phyloP scores from a whole-genome alignment of 164 flowering plant genomes.

The Brasenia schreberi region DNA sequence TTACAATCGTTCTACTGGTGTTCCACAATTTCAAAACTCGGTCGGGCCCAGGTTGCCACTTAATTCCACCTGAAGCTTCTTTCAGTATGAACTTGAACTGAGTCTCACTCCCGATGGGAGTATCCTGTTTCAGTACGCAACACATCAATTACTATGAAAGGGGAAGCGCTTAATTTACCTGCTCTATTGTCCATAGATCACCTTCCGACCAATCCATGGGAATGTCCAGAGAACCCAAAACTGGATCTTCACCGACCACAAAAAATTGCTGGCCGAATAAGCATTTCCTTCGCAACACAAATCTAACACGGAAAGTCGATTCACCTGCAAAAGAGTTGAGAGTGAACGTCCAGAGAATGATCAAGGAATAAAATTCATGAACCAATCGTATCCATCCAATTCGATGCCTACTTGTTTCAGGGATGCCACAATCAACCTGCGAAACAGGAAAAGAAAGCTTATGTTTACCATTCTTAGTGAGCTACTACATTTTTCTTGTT shows the following conservation, averaged over 20 bases:
- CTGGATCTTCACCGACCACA: slow-evolving; percentile 62
- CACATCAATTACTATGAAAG: not conserved
- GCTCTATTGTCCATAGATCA: slow-evolving; percentile 54
- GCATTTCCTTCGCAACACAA: slow-evolving; percentile 54
- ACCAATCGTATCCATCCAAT: not conserved
- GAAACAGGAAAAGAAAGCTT: not conserved
- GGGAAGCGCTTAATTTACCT: slow-evolving; percentile 26
- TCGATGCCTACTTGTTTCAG: not conserved
- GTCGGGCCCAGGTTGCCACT: slow-evolving; percentile 79
- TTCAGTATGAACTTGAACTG: slow-evolving; percentile 60
- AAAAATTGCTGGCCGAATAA: slow-evolving; percentile 56
- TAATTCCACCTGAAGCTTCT: slow-evolving; percentile 17
- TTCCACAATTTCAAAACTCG: slow-evolving; percentile 49
- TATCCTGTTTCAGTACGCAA: slow-evolving; percentile 28
- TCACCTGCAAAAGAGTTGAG: not conserved
- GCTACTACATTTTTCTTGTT: too few relatives aligned
- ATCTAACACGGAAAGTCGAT: slow-evolving; percentile 43
- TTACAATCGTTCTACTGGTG: slow-evolving; percentile 30
- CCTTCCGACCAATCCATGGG: slow-evolving; percentile 80
- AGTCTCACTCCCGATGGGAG: slow-evolving; percentile 43
- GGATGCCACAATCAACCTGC: not conserved
- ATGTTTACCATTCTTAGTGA: too few relatives aligned
- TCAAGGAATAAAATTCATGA: not conserved
- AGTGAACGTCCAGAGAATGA: not conserved
- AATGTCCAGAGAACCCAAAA: slow-evolving; percentile 61